Evolutionary conservation across 371 early-diverging fungal species (phyloP).

Genomic region (Zopfochytrium polystomum): DNA sequence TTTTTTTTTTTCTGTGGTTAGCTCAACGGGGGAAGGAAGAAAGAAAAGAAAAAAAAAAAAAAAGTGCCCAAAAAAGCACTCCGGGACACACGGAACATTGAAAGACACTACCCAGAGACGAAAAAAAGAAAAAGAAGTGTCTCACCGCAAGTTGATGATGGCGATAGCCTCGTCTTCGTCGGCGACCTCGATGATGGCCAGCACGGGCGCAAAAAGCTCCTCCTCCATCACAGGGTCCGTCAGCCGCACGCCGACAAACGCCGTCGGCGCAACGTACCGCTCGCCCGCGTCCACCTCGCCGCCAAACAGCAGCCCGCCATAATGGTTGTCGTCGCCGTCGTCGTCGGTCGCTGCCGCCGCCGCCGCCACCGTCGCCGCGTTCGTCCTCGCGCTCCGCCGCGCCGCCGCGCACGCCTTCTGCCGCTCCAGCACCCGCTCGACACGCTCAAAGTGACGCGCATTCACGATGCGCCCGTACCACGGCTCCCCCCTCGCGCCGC

Average conservation of each 20-base stretch:
- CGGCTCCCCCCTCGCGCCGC: conserved; percentile 39
- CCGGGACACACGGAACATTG: background rate
- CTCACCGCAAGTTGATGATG: conserved; percentile 51
- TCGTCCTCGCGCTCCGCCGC: conserved; percentile 25
- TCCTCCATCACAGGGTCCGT: conserved; percentile 47
- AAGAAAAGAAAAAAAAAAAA: too few relatives aligned
- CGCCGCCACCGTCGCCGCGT: conserved; percentile 28
- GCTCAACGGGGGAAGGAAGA: background rate
- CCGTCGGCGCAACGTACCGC: conserved; percentile 41
- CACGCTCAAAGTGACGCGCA: conserved; percentile 69
- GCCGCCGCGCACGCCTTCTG: too few relatives aligned
- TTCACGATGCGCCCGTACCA: conserved; percentile 70
- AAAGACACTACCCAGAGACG: background rate
- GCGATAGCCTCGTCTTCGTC: conserved; percentile 73
- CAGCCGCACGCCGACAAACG: conserved; percentile 34
- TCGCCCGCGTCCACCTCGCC: too few relatives aligned
- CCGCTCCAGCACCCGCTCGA: conserved; percentile 56
- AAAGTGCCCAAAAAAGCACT: background rate
- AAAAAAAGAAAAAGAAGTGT: background rate
- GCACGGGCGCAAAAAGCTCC: conserved; percentile 65
- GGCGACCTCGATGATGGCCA: conserved; percentile 74
- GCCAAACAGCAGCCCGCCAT: too few relatives aligned
- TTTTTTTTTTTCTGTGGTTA: background rate
- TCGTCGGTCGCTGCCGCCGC: conserved; percentile 14
- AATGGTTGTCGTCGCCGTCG: too few relatives aligned